Base-by-base conservation (phyloP, 306 rosid genomes). In the Hippophae tibetana region DNA sequence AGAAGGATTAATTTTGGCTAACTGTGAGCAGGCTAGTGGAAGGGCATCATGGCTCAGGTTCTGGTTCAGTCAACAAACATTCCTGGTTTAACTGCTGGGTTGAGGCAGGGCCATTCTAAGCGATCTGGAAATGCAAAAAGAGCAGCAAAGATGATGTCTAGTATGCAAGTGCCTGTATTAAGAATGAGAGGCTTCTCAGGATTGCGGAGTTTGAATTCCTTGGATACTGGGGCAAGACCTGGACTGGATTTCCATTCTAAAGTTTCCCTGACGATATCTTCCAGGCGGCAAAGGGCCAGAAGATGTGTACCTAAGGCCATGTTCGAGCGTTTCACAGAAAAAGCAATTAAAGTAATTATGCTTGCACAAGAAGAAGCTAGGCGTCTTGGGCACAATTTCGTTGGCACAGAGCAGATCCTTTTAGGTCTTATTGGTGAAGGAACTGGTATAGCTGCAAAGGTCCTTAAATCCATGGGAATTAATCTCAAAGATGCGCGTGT, bases 321-420 rank as follows among this genome's bases (percentile, higher is more conserved):
- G 99, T 92, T 92, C 60, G 99, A 92, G 84, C 93, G 99, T 46
- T 92, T 88, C 76, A 92, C 99, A 0, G 99, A 88, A 76, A 92
- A 92, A 64, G 96, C 99, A 47, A 92, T 92, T 63, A 88, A 92
- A 76, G 99, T 88, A 23, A 92, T 92, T 52, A 88, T 92, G 99
- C 88, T 92, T 11, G 99, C 99, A 26, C 96, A 92, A 69, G 99
- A 92, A 81, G 99, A 92, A 82, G 96, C 99, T 52, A 87, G 96
- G 66, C 83, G 99, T 6, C 89, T 92, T 70, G 99, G 99, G 69
- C 98, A 92, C 78, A 92, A 92, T 74, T 92, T 92, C 65, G 99
- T 92, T 61, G 99, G 99, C 57, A 92, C 99, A 0, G 99, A 92
- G 87, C 98, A 88, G 79, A 92, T 92, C 64, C 86, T 92, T n/a